Percentiles rank a stretch among this genome's conserved stretches.
Evolutionary conservation across 2,329 filamentous ascomycete genomes (phyloP).

Genomic region (Cryphonectria carpinicola): DNA sequence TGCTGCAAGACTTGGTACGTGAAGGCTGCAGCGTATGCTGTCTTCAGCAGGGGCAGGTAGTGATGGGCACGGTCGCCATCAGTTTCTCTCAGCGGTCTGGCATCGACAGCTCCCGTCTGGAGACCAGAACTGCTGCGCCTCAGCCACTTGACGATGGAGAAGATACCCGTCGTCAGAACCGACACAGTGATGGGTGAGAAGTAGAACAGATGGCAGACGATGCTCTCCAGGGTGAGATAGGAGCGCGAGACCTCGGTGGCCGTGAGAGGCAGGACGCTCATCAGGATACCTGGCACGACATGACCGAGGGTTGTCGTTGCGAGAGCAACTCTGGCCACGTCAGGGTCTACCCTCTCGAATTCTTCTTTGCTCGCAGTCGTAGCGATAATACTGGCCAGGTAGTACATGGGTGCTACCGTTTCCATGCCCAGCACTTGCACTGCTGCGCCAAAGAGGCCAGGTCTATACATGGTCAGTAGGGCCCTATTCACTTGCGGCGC

Average conservation of each 20-base stretch:
- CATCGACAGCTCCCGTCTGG: not conserved
- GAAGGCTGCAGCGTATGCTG: conserved; percentile 15
- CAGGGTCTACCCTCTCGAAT: not conserved
- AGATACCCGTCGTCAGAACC: conserved; percentile 11
- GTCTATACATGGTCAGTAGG: conserved; percentile 4
- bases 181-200: conserved; percentile 18
- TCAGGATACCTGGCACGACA: conserved; percentile 16
- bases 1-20: conserved; percentile 18
- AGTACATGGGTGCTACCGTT: conserved; percentile 22
- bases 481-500: not conserved
- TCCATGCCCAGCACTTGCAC: conserved; percentile 21
- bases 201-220: conserved; percentile 12
- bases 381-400: conserved; percentile 9
- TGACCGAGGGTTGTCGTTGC: conserved; percentile 20
- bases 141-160: not conserved
- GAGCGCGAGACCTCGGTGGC: conserved; percentile 26
- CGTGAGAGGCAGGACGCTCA: conserved; percentile 17
- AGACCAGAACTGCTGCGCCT: not conserved
- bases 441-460: not conserved
- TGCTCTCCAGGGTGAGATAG: conserved; percentile 14
- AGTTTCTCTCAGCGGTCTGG: not conserved
- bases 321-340: conserved; percentile 16
- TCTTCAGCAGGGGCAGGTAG: not conserved
- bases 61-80: not conserved
- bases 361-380: not conserved